A percentile compares a stretch with the other conserved stretches of the same genome.
Evolutionary conservation across 2,329 filamentous ascomycete genomes (phyloP).

Genomic region (Penicillium sp.): DNA sequence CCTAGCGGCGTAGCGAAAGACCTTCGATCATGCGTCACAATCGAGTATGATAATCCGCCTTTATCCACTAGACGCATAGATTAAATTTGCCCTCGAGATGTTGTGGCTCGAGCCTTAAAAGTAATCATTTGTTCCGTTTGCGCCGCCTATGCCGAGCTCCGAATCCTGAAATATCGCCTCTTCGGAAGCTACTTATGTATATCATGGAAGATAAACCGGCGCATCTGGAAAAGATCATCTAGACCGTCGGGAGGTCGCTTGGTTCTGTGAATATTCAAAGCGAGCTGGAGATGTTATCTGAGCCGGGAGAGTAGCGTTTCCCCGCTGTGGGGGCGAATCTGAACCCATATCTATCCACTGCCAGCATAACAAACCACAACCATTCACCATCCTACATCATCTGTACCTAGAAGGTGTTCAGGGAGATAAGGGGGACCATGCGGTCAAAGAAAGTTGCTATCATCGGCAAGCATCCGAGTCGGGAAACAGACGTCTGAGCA

Average conservation of each 20-base stretch:
- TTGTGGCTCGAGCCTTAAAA: not conserved
- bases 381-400: not conserved
- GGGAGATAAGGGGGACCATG: not conserved
- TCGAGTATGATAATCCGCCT: not conserved
- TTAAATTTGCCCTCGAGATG: not conserved
- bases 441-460: constrained; percentile 50
- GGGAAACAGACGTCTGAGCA: not conserved
- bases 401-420: not conserved
- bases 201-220: not conserved
- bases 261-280: not conserved
- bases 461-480: constrained; percentile 38
- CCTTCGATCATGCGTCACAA: not conserved
- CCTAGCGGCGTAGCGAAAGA: not conserved
- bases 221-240: not conserved
- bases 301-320: not conserved
- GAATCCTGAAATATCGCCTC: not conserved
- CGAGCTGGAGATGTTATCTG: not conserved
- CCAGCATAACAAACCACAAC: not conserved
- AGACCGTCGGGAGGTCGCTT: not conserved
- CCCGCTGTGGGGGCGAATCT: not conserved
- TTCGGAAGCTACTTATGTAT: no score
- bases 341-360: not conserved
- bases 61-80: not conserved
- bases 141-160: not conserved
- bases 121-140: not conserved